Percentiles rank a stretch among this genome's conserved stretches.
Evolutionary conservation across 257 asterid species (phyloP).

Genomic region (Avicennia marina): DNA sequence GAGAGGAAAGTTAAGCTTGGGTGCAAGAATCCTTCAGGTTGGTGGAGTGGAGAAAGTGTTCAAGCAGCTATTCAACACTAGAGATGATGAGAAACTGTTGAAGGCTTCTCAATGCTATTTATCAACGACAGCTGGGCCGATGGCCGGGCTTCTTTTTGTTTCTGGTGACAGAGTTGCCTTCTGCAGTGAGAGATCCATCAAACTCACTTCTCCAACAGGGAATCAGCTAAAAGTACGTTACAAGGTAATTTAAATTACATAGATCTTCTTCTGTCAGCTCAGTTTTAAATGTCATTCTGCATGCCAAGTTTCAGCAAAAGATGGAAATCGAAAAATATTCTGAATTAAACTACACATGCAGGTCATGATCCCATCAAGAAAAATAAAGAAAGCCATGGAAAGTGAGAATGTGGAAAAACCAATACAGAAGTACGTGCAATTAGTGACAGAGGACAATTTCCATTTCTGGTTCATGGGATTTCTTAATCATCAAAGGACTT

Average conservation of each 20-base stretch:
- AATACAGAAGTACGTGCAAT: conserved; percentile 35
- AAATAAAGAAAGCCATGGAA: conserved; percentile 23
- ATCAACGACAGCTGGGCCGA: conserved; percentile 35
- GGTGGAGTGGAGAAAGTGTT: conserved; percentile 43
- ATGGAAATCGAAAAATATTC: not conserved
- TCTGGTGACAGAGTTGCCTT: conserved; percentile 33
- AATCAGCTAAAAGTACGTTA: conserved; percentile 27
- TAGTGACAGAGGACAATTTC: conserved; percentile 36
- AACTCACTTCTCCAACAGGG: conserved; percentile 33
- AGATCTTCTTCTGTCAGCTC: too few species aligned
- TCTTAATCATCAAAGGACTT: conserved; percentile 29
- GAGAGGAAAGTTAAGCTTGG: conserved; percentile 41
- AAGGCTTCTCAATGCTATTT: conserved; percentile 37
- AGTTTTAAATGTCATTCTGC: too few species aligned
- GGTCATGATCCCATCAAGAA: conserved; percentile 33
- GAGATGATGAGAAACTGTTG: conserved; percentile 27
- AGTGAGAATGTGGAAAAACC: conserved; percentile 26
- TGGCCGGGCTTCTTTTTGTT: conserved; percentile 33
- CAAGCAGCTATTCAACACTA: conserved; percentile 21
- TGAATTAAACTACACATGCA: not conserved
- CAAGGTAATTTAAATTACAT: conserved; percentile 23
- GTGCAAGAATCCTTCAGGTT: conserved; percentile 34
- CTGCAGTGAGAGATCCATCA: conserved; percentile 44
- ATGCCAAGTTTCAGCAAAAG: not conserved
- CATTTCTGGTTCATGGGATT: conserved; percentile 64